Conservation (phyloP, 768 basidiomycete species). For the Russula earlei region DNA sequence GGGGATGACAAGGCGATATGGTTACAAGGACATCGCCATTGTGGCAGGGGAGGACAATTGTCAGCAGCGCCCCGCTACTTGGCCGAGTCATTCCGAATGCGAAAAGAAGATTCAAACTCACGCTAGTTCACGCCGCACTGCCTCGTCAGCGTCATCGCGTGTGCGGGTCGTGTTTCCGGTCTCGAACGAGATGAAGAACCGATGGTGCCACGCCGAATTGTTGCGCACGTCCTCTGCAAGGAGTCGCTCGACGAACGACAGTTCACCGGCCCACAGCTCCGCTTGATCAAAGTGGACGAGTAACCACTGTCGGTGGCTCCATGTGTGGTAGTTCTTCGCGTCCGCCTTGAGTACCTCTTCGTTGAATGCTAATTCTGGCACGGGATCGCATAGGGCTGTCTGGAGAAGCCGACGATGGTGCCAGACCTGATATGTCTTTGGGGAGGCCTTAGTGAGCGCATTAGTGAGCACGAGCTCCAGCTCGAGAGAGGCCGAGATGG, state of each 20-base stretch:
- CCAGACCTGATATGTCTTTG: constrained; percentile 99
- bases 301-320: constrained; percentile 96
- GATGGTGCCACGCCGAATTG: constrained; percentile 97
- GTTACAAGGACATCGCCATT: constrained; percentile 4
- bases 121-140: constrained; percentile 65
- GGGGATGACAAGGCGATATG: constrained; percentile 31
- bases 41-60: background rate
- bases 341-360: constrained; percentile 62
- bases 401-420: constrained; percentile 79
- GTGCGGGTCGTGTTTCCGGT: constrained; percentile 54
- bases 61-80: background rate
- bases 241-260: constrained; percentile 65
- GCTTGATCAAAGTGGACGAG: constrained; percentile 74
- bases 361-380: constrained; percentile 74
- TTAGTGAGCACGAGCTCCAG: constrained; percentile 80
- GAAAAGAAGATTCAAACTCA: constrained; percentile 35
- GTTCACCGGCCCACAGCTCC: constrained; percentile 63
- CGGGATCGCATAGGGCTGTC: constrained; percentile 41
- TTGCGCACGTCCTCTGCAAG: constrained; percentile 75
- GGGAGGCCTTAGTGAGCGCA: constrained; percentile 67
- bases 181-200: constrained; percentile 79
- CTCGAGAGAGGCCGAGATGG: constrained; percentile 56
- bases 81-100: background rate
- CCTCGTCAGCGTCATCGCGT: constrained; percentile 43
- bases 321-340: constrained; percentile 97